These are phyloP conservation scores for Cutaneotrichosporon cavernicola DNA, from an alignment of 1,284 basidiomycete genomes.

Conservation along the genomic window DNA sequence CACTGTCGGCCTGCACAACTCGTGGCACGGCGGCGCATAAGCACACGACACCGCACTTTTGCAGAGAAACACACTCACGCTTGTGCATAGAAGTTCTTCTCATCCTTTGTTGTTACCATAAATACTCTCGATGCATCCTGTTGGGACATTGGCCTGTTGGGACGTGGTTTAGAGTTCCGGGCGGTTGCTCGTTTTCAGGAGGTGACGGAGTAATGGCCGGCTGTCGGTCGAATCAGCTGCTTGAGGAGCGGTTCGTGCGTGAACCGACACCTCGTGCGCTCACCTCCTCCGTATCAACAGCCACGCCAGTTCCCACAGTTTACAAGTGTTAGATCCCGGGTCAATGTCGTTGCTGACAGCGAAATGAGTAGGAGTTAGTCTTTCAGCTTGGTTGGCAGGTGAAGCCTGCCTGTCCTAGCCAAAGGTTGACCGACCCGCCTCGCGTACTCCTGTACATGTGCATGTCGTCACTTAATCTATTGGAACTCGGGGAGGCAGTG, in stretches of 20 bases:
- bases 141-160: neutral
- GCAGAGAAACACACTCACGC: neutral
- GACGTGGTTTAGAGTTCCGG: neutral
- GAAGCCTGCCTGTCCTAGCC: neutral
- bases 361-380: neutral
- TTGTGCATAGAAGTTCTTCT: constrained; percentile 8
- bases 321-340: neutral
- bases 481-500: constrained; percentile 83
- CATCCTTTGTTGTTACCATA: constrained; percentile 12
- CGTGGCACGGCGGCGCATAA: constrained; percentile 18
- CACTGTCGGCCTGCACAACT: constrained; percentile 54
- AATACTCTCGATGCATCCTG: constrained; percentile 15
- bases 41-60: neutral
- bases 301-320: no score
- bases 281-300: no score
- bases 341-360: neutral
- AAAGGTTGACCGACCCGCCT: neutral
- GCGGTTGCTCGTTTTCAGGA: neutral
- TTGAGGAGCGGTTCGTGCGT: neutral
- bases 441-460: constrained; percentile 12
- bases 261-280: neutral
- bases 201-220: neutral
- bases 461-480: constrained; percentile 53
- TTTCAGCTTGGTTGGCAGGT: neutral
- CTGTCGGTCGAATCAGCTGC: neutral